Evolutionary conservation across 306 rosid species (phyloP).

Genomic region (Medicago lupulina): DNA sequence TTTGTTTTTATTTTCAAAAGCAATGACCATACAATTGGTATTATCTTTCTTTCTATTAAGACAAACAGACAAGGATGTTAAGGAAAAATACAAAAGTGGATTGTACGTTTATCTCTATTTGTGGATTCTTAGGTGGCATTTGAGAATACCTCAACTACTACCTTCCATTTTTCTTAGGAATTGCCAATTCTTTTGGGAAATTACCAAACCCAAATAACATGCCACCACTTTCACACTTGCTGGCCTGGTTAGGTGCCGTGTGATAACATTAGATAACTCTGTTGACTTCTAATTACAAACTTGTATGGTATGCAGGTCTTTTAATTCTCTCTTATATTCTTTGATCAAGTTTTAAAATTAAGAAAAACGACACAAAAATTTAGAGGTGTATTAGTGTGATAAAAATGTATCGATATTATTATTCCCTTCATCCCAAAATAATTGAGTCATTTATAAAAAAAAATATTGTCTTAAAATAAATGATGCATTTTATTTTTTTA

Average conservation of each 20-base stretch:
- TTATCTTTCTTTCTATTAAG: slow-evolving; percentile 58
- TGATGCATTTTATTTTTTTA: no score
- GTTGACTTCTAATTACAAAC: slow-evolving; percentile 25
- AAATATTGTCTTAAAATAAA: no score
- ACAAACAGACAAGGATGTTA: slow-evolving; percentile 67
- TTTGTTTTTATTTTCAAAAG: slow-evolving; percentile 59
- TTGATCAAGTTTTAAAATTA: no score
- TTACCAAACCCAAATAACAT: slow-evolving; percentile 41
- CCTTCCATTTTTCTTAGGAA: slow-evolving; percentile 35
- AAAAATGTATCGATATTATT: no score
- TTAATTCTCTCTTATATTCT: not conserved
- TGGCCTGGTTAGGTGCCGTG: slow-evolving; percentile 36
- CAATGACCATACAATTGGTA: slow-evolving; percentile 66
- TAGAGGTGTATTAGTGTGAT: no score
- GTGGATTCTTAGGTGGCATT: slow-evolving; percentile 60
- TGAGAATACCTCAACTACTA: slow-evolving; percentile 22
- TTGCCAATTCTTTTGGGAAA: slow-evolving; percentile 42
- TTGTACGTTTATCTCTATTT: slow-evolving; percentile 63
- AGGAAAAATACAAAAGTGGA: slow-evolving; percentile 58
- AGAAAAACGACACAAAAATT: no score
- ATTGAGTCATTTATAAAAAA: no score
- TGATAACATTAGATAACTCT: slow-evolving; percentile 17
- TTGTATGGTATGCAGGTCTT: not conserved
- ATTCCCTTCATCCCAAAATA: no score
- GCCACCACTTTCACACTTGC: no score